Evolutionary conservation across 2,329 filamentous ascomycete genomes (phyloP).

Genomic region (Verticillium klebahnii): DNA sequence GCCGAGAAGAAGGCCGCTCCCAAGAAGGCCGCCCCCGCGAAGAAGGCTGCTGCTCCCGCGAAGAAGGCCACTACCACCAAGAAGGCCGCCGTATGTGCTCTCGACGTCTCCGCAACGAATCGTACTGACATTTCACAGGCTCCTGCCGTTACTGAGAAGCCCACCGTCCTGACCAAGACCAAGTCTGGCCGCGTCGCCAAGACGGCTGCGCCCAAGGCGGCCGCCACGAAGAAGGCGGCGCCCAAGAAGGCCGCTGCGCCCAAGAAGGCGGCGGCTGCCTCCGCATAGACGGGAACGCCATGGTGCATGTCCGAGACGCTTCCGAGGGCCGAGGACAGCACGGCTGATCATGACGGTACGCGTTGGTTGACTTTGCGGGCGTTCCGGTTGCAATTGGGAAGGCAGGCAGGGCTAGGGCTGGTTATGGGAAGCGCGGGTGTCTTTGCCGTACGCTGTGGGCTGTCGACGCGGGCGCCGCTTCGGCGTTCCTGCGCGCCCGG

Average conservation of each 20-base stretch:
- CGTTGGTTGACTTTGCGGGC: background rate
- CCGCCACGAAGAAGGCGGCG: slow-evolving; percentile 39
- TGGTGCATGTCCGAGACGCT: background rate
- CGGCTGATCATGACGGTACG: background rate
- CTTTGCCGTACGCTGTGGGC: background rate
- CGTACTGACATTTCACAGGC: slow-evolving; percentile 26
- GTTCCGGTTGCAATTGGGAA: background rate
- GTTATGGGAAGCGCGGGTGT: background rate
- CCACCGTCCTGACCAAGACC: slow-evolving; percentile 70
- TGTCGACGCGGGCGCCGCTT: background rate
- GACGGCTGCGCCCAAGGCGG: slow-evolving; percentile 47
- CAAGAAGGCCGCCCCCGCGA: slow-evolving; percentile 29
- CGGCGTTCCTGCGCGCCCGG: background rate
- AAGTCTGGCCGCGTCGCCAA: slow-evolving; percentile 85
- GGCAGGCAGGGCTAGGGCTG: background rate
- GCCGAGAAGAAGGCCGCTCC: slow-evolving; percentile 41
- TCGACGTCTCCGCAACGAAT: background rate
- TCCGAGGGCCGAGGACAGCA: background rate
- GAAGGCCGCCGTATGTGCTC: slow-evolving; percentile 15
- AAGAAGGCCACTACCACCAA: slow-evolving; percentile 17
- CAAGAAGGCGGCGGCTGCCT: slow-evolving; percentile 20
- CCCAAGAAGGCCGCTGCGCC: slow-evolving; percentile 32
- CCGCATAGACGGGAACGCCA: slow-evolving; percentile 6
- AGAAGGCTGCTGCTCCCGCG: slow-evolving; percentile 11
- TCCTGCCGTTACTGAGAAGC: slow-evolving; percentile 64